Base-by-base conservation (phyloP, 805 yeast species). In the Jamesozyma rosinii region DNA sequence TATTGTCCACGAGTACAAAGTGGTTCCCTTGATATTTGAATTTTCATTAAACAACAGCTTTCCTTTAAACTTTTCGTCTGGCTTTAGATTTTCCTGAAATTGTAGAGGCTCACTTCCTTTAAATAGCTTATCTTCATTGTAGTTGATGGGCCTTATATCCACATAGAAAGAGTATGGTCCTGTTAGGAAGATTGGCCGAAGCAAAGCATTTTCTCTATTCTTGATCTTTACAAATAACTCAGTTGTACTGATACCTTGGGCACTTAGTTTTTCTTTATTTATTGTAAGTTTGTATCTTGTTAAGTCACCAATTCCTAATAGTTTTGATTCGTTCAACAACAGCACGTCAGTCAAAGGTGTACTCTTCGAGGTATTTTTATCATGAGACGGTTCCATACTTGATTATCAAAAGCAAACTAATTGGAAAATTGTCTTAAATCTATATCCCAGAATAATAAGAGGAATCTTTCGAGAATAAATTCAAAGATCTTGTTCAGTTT, bases 161-260 rank as follows among this genome's bases (percentile, higher is more conserved):
- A 81, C 84, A 55, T 92, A 92, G 5, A 92, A 64, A 2, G 85
- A 70, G 57, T 79, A 90, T 0, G 98, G 98, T 0, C 97, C 98
- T 1, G 89, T 81, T 36, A 92, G 63, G 53, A 81, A 86, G 1
- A 95, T 83, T 0, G 97, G 94, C 24, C 95, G 64, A 50, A 86
- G 59, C 0, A 92, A 72, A 2, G 84, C 65, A 49, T 77, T 75
- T 59, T 88, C 96, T 3, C 65, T 67, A 62, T 89, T 89, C 54
- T 76, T 77, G 32, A 89, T 74, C 42, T 76, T 73, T 15, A 81
- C 61, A 68, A 47, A 50, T 24, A 58, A 39, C 27, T 53, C 48
- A 1, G 44, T 39, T 6, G 41, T 24, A 14, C 37, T 35, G 26
- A 47, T 29, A 14, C 44, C 49, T n/a, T 49, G 46, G 11, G 39